These are phyloP conservation scores for Candida dajiaensis DNA, from an alignment of 805 yeast species.

Conservation along the genomic window DNA sequence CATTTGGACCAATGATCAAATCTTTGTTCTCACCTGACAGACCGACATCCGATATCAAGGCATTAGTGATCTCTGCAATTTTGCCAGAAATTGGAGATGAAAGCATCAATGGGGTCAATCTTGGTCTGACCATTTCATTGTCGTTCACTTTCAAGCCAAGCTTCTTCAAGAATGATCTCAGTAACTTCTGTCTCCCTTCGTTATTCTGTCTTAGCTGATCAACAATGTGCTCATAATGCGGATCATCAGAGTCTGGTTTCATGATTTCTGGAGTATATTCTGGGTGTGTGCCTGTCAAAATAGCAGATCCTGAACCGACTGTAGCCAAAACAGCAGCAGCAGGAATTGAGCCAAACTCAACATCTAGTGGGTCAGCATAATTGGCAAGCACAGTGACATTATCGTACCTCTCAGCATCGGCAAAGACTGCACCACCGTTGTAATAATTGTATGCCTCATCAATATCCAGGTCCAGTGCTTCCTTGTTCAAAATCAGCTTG, in stretches of 20 bases:
- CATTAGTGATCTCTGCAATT: slow-evolving; percentile 28
- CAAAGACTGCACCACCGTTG: slow-evolving; percentile 89
- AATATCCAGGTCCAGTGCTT: slow-evolving; percentile 25
- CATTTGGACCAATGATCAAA: slow-evolving; percentile 46
- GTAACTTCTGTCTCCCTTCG: slow-evolving; percentile 44
- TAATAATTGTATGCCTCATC: slow-evolving; percentile 41
- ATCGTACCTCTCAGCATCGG: slow-evolving; percentile 56
- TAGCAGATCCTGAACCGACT: slow-evolving; percentile 69
- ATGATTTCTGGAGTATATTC: slow-evolving; percentile 65
- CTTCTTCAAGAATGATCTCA: slow-evolving; percentile 48
- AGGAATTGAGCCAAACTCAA: slow-evolving; percentile 29
- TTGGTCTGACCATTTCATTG: slow-evolving; percentile 46
- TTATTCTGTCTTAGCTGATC: slow-evolving; percentile 38
- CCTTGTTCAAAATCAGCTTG: slow-evolving; percentile 33
- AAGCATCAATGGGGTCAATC: slow-evolving; percentile 60
- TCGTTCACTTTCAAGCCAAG: slow-evolving; percentile 68
- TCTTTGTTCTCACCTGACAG: slow-evolving; percentile 30
- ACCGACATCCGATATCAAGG: slow-evolving; percentile 29
- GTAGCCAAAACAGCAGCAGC: slow-evolving; percentile 73
- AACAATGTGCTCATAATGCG: slow-evolving; percentile 31
- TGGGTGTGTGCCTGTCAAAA: slow-evolving; percentile 85
- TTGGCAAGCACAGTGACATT: slow-evolving; percentile 70
- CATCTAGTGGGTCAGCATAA: slow-evolving; percentile 52
- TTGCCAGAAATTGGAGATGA: slow-evolving; percentile 33
- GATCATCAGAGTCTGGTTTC: slow-evolving; percentile 26